Base-by-base conservation (phyloP, 495 filamentous ascomycete genomes). In the Venustampulla echinocandica region DNA sequence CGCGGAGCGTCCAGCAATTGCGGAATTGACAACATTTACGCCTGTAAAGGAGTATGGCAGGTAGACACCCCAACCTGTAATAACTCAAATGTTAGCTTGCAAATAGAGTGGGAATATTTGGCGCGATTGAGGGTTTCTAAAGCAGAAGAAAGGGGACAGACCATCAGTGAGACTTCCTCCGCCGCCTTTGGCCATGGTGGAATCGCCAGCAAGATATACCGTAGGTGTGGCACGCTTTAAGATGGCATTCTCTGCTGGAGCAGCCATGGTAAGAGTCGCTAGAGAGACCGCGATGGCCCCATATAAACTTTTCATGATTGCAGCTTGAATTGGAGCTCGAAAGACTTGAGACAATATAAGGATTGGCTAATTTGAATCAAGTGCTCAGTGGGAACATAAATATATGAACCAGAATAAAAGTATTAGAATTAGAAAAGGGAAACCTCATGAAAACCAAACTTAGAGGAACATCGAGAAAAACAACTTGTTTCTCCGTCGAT, bases 51-150 rank as follows among this genome's bases (percentile, higher is more conserved):
- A 69, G 30, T 63, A 67, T 20, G 61, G 44, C 30, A 82, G 64
- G 53, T 78, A 81, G 44, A 74, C 56, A 44, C 77, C 79, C 79
- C 79, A 82, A 45, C 79, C 79, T 57, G 41, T 3, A 17, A 30
- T 30, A 30, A 30, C 7, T 10, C 17, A 11, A 59, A 60, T 62
- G 20, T 59, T 47, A 10, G 60, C 61, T 17, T 5, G 17, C 13
- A 7, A 13, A 30, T 30, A 13, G 27, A 30, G 7, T 6, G 7
- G 13, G 27, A 30, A 30, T 13, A 30, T 30, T 6, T 13, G 7
- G 27, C 6, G 27, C 7, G 27, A 37, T 10, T 37, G 6, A 17
- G 15, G 34, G 6, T 15, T 10, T 37, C 6, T 6, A 11, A 37
- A 17, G 34, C 34, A 18, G n/a, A n/a, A n/a, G n/a, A n/a, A n/a